Percentiles rank a stretch among this genome's conserved stretches.
These are phyloP conservation scores for Gossypium armourianum DNA, from an alignment of 441 rosid genomes.

Conservation along the genomic window DNA sequence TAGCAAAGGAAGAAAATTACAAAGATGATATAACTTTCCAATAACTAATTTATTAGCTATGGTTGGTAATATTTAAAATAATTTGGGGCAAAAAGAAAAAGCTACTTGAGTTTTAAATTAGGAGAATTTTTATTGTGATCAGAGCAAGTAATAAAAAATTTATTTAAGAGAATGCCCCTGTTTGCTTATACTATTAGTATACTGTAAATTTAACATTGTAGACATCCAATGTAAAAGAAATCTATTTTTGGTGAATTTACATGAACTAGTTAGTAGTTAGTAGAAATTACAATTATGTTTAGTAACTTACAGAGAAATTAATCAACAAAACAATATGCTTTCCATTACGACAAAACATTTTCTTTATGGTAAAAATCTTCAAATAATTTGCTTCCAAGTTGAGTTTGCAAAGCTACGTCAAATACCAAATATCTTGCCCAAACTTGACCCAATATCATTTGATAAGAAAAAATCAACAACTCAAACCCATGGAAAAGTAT, in stretches of 20 bases:
- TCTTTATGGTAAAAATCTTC: not conserved
- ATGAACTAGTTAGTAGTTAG: not conserved
- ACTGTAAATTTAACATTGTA: not conserved
- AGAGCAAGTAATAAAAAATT: not conserved
- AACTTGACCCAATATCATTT: not conserved
- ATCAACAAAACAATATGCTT: not conserved
- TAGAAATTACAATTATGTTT: not conserved
- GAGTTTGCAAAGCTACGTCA: not conserved
- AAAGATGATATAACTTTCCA: not conserved
- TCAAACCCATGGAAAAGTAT: not conserved
- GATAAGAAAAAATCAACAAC: not conserved
- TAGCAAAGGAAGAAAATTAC: not conserved
- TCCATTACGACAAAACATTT: not conserved
- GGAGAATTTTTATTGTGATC: not conserved
- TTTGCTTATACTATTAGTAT: not conserved
- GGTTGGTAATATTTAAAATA: not conserved
- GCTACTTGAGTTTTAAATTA: not conserved
- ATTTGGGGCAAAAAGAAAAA: not conserved
- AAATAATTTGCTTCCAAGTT: not conserved
- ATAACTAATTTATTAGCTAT: not conserved
- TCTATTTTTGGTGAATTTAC: not conserved
- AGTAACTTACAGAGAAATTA: not conserved
- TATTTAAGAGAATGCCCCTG: not conserved
- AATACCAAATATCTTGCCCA: not conserved
- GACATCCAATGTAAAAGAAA: not conserved